Base-by-base conservation (phyloP, 106 monocot species). In the Vanilla planifolia region DNA sequence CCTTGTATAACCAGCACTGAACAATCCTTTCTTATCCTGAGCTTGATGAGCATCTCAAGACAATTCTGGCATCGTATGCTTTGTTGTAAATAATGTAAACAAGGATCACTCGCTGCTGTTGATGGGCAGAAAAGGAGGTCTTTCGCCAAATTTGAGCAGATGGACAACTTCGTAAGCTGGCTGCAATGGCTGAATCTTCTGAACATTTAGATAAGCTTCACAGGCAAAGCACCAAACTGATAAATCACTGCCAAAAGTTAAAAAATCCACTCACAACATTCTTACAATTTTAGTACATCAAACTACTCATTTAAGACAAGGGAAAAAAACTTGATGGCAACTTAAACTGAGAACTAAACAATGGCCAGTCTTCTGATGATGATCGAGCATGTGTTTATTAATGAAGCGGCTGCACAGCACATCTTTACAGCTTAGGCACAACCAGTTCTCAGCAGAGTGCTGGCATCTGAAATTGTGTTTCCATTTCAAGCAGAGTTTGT, bases 191-290 rank as follows among this genome's bases (percentile, higher is more conserved):
- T 15, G 25, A 60, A 95, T 95, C 53, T 55, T 5, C 67, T 89
- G 85, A 42, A 86, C 83, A 80, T 94, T 86, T 15, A 95, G 68
- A 70, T 95, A 95, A 17, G 89, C 55, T 10, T 95, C 82, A 55
- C 94, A 95, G 1, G 65, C 55, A 45, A 95, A 89, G 64, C 94
- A 95, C 94, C 89, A 95, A 14, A 94, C 86, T 15, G 89, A 94
- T 62, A 94, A 53, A 83, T 94, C 89, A 61, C 94, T 94, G 75
- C 17, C 13, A 43, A 17, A 71, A 40, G 20, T 66, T 2, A 7
- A 51, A 46, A 55, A 4, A 33, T n/a, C n/a, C n/a, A n/a, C n/a
- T n/a, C n/a, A n/a, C n/a, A n/a, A n/a, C n/a, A n/a, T n/a, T n/a
- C n/a, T n/a, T n/a, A n/a, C n/a, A n/a, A n/a, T n/a, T n/a, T n/a